Evolutionary conservation across 371 early-diverging fungal genomes (phyloP).

Genomic region (Coemansia sp.): DNA sequence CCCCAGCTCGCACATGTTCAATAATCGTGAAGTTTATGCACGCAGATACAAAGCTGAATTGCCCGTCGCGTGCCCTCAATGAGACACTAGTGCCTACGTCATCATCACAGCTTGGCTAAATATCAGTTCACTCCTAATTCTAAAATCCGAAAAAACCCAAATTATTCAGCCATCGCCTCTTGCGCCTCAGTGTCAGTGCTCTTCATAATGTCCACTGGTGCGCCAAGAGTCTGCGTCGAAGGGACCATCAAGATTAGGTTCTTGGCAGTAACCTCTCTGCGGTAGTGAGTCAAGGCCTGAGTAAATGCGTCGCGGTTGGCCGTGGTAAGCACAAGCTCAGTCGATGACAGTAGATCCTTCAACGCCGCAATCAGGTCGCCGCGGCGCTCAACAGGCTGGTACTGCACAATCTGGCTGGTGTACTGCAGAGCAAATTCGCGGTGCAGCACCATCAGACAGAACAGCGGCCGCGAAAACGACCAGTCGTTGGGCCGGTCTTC

Average conservation of each 20-base stretch:
- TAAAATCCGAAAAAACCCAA: not conserved
- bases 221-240: conserved; percentile 50
- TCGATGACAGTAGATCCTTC: conserved; percentile 62
- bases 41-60: too few relatives aligned
- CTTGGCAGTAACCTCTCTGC: conserved; percentile 59
- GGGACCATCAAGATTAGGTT: conserved; percentile 59
- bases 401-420: conserved; percentile 62
- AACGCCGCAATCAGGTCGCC: conserved; percentile 65
- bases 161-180: conserved; percentile 38
- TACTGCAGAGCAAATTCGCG: conserved; percentile 70
- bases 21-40: too few relatives aligned
- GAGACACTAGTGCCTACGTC: not conserved
- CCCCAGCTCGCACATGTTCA: too few relatives aligned
- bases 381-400: conserved; percentile 71
- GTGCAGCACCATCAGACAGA: conserved; percentile 73
- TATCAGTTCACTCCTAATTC: not conserved
- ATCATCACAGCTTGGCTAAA: not conserved
- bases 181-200: not conserved
- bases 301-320: conserved; percentile 80
- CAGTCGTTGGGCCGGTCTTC: conserved; percentile 80
- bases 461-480: conserved; percentile 78
- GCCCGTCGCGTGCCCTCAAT: too few relatives aligned
- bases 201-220: conserved; percentile 38
- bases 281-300: conserved; percentile 69
- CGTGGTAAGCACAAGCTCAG: conserved; percentile 62